These are phyloP conservation scores for Thuja plicata DNA, from an alignment of 83 land plant genomes.

Conservation along the genomic window DNA sequence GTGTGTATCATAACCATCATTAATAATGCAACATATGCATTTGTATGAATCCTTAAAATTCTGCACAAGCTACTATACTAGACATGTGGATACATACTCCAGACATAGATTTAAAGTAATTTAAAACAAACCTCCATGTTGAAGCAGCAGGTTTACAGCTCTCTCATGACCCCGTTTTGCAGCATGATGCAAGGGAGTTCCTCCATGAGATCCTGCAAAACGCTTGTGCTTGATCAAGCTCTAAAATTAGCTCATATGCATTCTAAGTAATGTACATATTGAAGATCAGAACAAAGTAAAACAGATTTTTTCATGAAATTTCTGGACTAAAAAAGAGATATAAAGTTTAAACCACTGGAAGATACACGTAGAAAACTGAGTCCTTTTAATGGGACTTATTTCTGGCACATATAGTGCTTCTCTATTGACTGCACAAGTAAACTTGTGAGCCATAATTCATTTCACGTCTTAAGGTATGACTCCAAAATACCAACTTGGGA, in stretches of 20 bases:
- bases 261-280: background rate
- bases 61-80: slow-evolving; percentile 8
- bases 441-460: background rate
- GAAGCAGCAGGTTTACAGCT: slow-evolving; percentile 77
- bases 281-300: background rate
- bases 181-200: slow-evolving; percentile 97
- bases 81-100: background rate
- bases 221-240: background rate
- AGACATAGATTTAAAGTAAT: background rate
- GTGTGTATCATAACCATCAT: background rate
- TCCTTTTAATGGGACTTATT: background rate
- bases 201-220: slow-evolving; percentile 74
- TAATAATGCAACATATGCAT: background rate
- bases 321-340: slow-evolving; percentile 6
- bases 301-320: background rate
- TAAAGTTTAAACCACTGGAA: background rate
- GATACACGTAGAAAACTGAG: background rate
- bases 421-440: background rate
- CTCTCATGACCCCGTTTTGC: slow-evolving; percentile 85
- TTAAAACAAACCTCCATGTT: slow-evolving; percentile 75
- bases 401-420: background rate
- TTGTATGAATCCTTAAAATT: background rate
- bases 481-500: background rate
- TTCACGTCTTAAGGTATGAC: background rate
- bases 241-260: background rate